Evolutionary conservation across 176 grass and related monocot genomes (phyloP), one percentile per base, ranked within the genome.

Genomic region (Oryza australiensis): DNA sequence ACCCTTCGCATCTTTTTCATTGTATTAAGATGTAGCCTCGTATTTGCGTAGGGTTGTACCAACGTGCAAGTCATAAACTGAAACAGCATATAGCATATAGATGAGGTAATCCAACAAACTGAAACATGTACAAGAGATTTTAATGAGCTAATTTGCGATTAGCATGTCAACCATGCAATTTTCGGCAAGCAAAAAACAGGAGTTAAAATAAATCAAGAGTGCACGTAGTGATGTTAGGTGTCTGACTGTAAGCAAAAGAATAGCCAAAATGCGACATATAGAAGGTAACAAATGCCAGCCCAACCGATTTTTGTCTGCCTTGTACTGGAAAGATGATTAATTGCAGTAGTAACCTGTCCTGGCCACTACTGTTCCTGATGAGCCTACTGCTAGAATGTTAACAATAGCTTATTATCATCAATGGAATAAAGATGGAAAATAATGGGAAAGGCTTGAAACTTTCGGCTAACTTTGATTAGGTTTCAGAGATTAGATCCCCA

Each of bases 401-500:
- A 51, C 74, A 62, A 34, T 40, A 63, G 70, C 55, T 81, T 87
- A 88, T 86, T 80, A 90, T 83, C 85, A 66, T 55, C 38, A 62
- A 42, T 62, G 72, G 75, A 78, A 91, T 89, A 92, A 94, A 89
- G 87, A 94, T 40, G 34, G 79, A 92, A 97, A 94, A 93, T 87
- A 65, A 86, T 93, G 76, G 83, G 81, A 91, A 92, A 86, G 84
- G 48, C 67, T 83, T 86, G 85, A 64, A 76, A 94, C 94, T 94
- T 97, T 97, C 94, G 89, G 91, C 84, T 80, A 86, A 66, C 84
- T 85, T 97, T 88, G 84, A 92, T 82, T 81, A 73, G 83, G 76
- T 87, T 84, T 90, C 66, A 83, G 86, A 89, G 94, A 97, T 97
- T 94, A 97, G 85, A 94, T 97, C 89, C 91, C 86, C 86, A 83